Evolutionary conservation across 345 rosid genomes (phyloP).

Genomic region (Brassica rapa): DNA sequence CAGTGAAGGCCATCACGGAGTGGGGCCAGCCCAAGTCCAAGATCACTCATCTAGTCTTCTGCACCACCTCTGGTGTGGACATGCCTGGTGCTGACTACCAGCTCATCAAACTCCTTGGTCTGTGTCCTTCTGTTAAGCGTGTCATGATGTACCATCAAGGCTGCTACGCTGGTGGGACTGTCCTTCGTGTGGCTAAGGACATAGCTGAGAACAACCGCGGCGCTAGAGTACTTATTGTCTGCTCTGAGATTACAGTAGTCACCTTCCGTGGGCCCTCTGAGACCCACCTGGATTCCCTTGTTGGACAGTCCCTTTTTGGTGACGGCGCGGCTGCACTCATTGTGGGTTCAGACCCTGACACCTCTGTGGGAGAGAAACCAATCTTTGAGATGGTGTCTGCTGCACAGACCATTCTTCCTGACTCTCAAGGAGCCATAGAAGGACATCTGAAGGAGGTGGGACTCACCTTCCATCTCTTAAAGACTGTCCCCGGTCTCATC

Average conservation of each 20-base stretch:
- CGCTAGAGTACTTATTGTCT: slow-evolving; percentile 75
- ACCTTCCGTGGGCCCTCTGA: slow-evolving; percentile 77
- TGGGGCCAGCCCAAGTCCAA: slow-evolving; percentile 86
- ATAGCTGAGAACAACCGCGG: slow-evolving; percentile 77
- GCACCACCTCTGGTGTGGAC: slow-evolving; percentile 84
- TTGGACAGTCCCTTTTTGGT: slow-evolving; percentile 70
- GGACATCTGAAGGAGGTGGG: slow-evolving; percentile 4
- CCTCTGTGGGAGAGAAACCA: too few relatives aligned
- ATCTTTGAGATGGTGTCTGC: neutral
- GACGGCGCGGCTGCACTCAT: slow-evolving; percentile 74
- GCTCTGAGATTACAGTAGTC: slow-evolving; percentile 72
- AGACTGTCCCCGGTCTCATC: neutral
- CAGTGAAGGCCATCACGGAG: slow-evolving; percentile 66
- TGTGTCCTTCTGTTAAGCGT: slow-evolving; percentile 72
- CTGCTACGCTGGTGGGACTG: slow-evolving; percentile 79
- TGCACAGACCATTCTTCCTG: slow-evolving; percentile 1
- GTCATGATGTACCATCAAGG: slow-evolving; percentile 74
- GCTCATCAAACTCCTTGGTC: slow-evolving; percentile 77
- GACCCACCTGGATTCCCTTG: slow-evolving; percentile 61
- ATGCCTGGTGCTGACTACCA: slow-evolving; percentile 96
- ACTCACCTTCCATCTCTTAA: neutral
- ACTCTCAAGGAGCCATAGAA: slow-evolving; percentile 2
- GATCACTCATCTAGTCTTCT: slow-evolving; percentile 77
- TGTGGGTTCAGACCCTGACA: slow-evolving; percentile 38
- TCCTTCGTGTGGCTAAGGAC: slow-evolving; percentile 80